phyloP scores from a whole-genome alignment of 768 basidiomycete genomes.

The Hebeloma cylindrosporum region DNA sequence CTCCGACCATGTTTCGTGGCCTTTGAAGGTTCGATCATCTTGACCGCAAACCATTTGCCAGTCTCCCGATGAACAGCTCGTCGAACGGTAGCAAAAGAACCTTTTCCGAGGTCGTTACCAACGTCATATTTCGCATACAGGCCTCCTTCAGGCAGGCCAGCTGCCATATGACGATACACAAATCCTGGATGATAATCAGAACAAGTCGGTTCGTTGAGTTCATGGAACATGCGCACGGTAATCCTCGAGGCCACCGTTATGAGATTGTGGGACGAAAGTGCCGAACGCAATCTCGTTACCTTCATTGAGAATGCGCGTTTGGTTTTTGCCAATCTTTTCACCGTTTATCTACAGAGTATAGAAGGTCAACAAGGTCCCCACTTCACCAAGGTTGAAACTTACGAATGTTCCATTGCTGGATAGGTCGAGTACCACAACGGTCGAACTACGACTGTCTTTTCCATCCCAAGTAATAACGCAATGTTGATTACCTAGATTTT shows the following conservation, averaged over 20 bases:
- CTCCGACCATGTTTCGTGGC: conserved; percentile 29
- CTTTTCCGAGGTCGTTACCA: conserved; percentile 75
- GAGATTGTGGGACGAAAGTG: conserved; percentile 44
- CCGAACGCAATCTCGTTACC: conserved; percentile 92
- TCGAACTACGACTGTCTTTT: conserved; percentile 36
- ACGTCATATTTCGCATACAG: conserved; percentile 69
- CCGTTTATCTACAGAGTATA: conserved; percentile 58
- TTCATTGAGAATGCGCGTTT: conserved; percentile 58
- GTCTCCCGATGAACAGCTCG: conserved; percentile 73
- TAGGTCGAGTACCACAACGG: conserved; percentile 51
- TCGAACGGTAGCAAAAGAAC: conserved; percentile 89
- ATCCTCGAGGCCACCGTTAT: conserved; percentile 57
- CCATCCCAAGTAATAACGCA: conserved; percentile 63
- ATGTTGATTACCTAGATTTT: conserved; percentile 52
- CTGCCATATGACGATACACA: conserved; percentile 67
- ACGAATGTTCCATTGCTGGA: conserved; percentile 79
- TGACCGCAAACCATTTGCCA: conserved; percentile 81
- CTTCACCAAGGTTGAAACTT: conserved; percentile 24
- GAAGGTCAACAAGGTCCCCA: neutral
- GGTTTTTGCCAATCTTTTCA: conserved; percentile 56
- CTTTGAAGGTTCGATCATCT: conserved; percentile 70
- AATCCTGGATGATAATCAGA: conserved; percentile 46
- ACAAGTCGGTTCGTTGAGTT: neutral
- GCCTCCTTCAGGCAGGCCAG: conserved; percentile 47
- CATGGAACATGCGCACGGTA: conserved; percentile 54